Evolutionary conservation across 495 filamentous ascomycete species (phyloP), one percentile per base, ranked within the genome.

Genomic region (Jackrogersella minutella): DNA sequence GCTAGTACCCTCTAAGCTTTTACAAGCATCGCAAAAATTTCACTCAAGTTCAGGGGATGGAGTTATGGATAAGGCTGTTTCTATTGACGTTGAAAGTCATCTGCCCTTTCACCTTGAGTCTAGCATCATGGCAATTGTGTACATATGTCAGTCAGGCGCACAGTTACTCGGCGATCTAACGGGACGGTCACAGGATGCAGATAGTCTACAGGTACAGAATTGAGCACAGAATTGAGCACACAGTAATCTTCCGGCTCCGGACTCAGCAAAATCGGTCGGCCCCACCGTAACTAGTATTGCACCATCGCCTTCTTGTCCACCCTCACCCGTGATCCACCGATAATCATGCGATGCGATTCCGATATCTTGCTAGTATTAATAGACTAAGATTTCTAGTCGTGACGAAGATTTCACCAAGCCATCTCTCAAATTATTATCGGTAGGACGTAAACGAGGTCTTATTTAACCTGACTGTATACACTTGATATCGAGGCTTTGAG

Each of bases 261-360:
- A 1, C 53, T 26, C 39, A 53, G 33, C 19, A 51, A n/a, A 14
- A 44, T 58, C 54, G 53, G 46, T 9, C 53, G 44, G 65, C 46
- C 53, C 59, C 65, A 41, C 58, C 36, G 58, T 28, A 36, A 41
- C 9, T 22, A 21, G 26, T 47, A 64, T 69, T 60, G 50, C 66
- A 55, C 59, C 52, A 64, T 64, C 56, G 40, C n/a, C 46, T 34
- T 19, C 21, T 40, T 40, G 17, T 34, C 16, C 22, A 19, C 19
- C 39, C n/a, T n/a, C 3, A 34, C 14, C 33, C 41, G 36, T 44
- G 26, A 44, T 46, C 28, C 40, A 44, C 39, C 39, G 8, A 46
- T 58, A 58, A 58, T 58, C 54, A 36, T 58, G 26, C 26, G 16
- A 58, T 17, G 11, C 40, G 24, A 22, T 44, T 46, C 40, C 24